These are phyloP conservation scores for Colletotrichum sp. DNA, from an alignment of 2,329 filamentous ascomycete species.

Conservation along the genomic window DNA sequence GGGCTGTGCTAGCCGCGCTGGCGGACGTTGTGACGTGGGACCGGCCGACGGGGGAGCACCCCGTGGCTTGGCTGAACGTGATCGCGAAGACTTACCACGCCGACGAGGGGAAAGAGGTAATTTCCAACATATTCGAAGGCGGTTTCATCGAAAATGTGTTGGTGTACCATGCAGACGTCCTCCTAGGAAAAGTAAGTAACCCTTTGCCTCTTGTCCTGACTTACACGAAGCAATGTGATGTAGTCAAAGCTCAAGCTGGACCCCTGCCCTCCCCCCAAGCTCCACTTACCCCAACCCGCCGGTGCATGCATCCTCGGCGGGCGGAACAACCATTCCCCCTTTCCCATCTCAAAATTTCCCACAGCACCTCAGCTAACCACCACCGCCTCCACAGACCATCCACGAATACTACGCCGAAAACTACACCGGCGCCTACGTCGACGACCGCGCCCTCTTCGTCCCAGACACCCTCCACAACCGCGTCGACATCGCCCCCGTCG, in stretches of 20 bases:
- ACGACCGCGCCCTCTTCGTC: neutral
- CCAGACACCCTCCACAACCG: neutral
- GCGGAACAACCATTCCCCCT: neutral
- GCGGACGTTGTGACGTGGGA: neutral
- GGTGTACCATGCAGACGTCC: neutral
- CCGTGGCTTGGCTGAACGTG: neutral
- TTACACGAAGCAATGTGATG: neutral
- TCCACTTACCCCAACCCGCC: neutral
- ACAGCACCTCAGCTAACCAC: neutral
- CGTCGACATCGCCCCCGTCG: neutral
- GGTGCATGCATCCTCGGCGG: neutral
- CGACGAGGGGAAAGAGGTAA: neutral
- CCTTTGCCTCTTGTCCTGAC: neutral
- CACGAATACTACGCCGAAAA: neutral
- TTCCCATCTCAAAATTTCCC: neutral
- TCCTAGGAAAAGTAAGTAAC: neutral
- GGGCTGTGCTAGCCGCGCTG: neutral
- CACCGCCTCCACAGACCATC: neutral
- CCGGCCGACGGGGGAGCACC: neutral
- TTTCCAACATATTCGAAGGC: neutral
- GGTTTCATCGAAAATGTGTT: neutral
- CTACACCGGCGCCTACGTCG: neutral
- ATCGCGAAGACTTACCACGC: neutral
- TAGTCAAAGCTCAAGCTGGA: neutral
- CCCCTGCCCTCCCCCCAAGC: neutral